phyloP scores from a whole-genome alignment of 257 asterid genomes.

The Nyctanthes arbortristis region DNA sequence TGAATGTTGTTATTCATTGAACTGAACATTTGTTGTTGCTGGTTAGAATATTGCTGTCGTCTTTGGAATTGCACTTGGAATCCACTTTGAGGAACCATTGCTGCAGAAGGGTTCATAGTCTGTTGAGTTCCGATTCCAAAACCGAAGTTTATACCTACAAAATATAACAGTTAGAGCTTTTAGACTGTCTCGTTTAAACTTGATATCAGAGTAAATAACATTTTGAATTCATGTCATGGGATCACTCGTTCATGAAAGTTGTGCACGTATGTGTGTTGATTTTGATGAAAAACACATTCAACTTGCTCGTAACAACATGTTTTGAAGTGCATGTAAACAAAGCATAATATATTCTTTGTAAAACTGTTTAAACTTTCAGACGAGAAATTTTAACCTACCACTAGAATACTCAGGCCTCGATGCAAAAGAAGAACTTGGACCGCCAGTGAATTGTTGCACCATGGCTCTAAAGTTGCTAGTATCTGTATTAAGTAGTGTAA shows the following conservation, averaged over 20 bases:
- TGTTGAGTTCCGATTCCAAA: background rate
- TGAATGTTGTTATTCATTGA: slow-evolving; percentile 1
- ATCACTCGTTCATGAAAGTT: no score
- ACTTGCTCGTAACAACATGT: no score
- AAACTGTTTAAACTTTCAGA: background rate
- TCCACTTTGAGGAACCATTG: background rate
- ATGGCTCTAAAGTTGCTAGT: slow-evolving; percentile 28
- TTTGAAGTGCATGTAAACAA: no score
- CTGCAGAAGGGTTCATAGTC: slow-evolving; percentile 1
- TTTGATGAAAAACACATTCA: no score
- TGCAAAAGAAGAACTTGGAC: slow-evolving; percentile 7
- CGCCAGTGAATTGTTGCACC: slow-evolving; percentile 36
- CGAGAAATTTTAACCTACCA: background rate
- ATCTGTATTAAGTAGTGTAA: slow-evolving; percentile 26
- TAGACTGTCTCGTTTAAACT: background rate
- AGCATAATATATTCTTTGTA: background rate
- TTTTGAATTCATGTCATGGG: background rate
- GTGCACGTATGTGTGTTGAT: no score
- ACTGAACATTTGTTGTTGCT: background rate
- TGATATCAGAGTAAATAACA: background rate
- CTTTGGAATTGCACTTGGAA: background rate
- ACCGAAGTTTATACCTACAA: background rate
- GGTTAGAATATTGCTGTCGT: background rate
- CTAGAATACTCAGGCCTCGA: background rate
- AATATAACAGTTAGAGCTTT: background rate